phyloP scores from a whole-genome alignment of 805 yeast species.

The Debaryomyces castellii region DNA sequence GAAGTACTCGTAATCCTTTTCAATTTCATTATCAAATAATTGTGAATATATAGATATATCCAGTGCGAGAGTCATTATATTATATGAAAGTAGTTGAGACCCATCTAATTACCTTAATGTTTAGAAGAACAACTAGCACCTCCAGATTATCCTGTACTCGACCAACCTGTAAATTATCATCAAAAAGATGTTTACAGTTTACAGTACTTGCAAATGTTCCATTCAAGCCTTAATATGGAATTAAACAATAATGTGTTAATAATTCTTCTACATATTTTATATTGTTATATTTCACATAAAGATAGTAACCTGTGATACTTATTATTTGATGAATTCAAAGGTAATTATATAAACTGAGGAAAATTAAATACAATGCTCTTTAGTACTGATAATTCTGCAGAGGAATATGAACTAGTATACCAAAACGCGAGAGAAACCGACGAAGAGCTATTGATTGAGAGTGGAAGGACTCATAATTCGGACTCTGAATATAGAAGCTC shows the following conservation, averaged over 20 bases:
- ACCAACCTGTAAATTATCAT: neutral
- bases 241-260: neutral
- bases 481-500: constrained; percentile 6
- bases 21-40: constrained; percentile 16
- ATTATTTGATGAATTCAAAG: neutral
- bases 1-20: constrained; percentile 20
- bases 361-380: neutral
- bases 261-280: neutral
- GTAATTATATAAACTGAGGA: neutral
- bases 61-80: neutral
- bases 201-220: neutral
- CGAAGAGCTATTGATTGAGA: neutral
- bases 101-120: neutral
- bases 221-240: neutral
- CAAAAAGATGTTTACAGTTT: neutral
- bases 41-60: constrained; percentile 17
- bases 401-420: constrained; percentile 21
- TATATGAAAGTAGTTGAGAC: neutral
- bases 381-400: constrained; percentile 4
- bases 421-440: constrained; percentile 6
- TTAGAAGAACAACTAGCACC: neutral
- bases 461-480: neutral
- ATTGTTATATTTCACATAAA: too few species aligned
- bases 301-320: too few species aligned
- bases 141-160: neutral